Percentiles rank a stretch among this genome's conserved stretches.
Evolutionary conservation across 495 filamentous ascomycete genomes (phyloP).

Genomic region (Penicillium waksmanii): DNA sequence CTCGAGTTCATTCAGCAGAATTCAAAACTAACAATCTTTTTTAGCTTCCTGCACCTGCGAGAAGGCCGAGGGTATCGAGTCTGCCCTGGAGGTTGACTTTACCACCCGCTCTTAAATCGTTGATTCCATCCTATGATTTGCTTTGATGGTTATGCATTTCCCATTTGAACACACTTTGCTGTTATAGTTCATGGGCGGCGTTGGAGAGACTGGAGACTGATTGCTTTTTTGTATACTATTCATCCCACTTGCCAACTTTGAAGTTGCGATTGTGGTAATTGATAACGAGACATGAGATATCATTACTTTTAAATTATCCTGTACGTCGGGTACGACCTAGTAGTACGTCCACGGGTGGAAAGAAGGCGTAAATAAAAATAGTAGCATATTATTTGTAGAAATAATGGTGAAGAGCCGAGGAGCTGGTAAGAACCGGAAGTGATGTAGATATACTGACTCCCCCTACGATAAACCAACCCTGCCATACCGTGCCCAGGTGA

Average conservation of each 20-base stretch:
- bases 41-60: conserved; percentile 83
- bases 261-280: conserved; percentile 1
- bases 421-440: no score
- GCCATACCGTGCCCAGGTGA: no score
- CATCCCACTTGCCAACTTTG: neutral
- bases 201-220: neutral
- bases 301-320: neutral
- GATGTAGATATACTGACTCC: no score
- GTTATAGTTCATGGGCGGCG: conserved; percentile 1
- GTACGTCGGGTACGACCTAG: neutral
- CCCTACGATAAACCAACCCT: no score
- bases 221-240: conserved; percentile 3
- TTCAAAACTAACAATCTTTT: conserved; percentile 1
- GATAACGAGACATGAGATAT: conserved; percentile 5
- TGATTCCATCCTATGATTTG: neutral
- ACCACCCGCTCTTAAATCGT: conserved; percentile 55
- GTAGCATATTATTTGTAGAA: no score
- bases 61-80: conserved; percentile 61
- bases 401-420: no score
- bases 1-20: neutral
- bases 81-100: conserved; percentile 72
- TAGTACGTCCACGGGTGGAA: no score
- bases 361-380: no score
- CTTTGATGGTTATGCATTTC: conserved; percentile 3
- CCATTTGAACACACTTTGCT: neutral